Conservation (phyloP, 1,284 basidiomycete genomes). For the Leccinum insolens region DNA sequence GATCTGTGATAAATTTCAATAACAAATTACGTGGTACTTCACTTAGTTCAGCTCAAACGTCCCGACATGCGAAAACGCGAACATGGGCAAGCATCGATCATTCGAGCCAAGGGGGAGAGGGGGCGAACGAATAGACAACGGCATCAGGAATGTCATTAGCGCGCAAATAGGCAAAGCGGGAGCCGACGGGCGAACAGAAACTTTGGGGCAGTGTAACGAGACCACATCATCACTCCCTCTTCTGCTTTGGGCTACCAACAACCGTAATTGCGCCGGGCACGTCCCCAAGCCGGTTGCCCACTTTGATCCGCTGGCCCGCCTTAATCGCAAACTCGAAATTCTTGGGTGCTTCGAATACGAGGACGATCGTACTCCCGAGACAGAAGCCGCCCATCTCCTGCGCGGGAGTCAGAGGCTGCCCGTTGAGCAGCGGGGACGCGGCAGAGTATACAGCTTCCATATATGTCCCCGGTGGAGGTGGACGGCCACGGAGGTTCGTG, state of each 20-base stretch:
- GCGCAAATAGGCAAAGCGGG: neutral
- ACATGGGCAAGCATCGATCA: neutral
- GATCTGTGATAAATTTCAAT: conserved; percentile 6
- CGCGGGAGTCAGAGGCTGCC: conserved; percentile 85
- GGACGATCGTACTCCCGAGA: conserved; percentile 93
- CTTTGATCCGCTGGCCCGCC: conserved; percentile 85
- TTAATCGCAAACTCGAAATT: conserved; percentile 83
- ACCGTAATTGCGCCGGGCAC: conserved; percentile 30
- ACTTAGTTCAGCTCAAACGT: neutral
- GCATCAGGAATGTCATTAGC: neutral
- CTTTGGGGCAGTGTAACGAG: neutral
- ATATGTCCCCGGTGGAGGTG: conserved; percentile 86
- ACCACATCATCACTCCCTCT: conserved; percentile 19
- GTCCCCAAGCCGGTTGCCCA: conserved; percentile 80
- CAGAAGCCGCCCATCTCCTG: conserved; percentile 99
- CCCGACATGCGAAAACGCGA: neutral
- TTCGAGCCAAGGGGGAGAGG: neutral
- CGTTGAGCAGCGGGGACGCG: conserved; percentile 81
- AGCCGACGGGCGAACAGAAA: neutral
- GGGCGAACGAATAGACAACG: neutral
- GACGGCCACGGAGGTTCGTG: conserved; percentile 78
- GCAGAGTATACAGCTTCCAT: conserved; percentile 89
- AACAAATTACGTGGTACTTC: conserved; percentile 1
- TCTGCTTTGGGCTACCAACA: conserved; percentile 27
- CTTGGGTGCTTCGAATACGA: conserved; percentile 94